These are phyloP conservation scores for Myrica gale DNA, from an alignment of 306 rosid genomes.

Conservation along the genomic window DNA sequence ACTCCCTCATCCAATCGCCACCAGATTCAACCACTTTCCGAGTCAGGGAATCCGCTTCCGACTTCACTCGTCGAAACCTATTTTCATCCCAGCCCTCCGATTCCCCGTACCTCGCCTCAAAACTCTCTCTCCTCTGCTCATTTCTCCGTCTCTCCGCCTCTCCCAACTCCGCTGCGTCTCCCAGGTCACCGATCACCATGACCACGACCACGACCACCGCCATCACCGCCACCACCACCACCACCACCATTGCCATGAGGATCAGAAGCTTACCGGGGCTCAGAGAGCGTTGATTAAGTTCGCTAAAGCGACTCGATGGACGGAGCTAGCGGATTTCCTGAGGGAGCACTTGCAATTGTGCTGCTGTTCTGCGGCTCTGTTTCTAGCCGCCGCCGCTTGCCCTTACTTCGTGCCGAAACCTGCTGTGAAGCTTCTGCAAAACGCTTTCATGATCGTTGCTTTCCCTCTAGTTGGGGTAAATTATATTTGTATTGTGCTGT, in stretches of 20 bases:
- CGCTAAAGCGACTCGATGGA: conserved; percentile 78
- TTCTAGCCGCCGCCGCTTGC: conserved; percentile 76
- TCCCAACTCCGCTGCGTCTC: conserved; percentile 37
- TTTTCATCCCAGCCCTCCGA: conserved; percentile 21
- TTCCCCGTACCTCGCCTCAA: conserved; percentile 32
- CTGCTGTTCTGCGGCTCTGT: conserved; percentile 65
- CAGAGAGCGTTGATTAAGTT: conserved; percentile 64
- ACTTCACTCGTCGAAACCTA: conserved; percentile 37
- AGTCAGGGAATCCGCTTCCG: conserved; percentile 16
- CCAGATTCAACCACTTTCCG: conserved; percentile 37
- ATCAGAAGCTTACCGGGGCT: conserved; percentile 47
- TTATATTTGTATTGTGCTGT: not conserved
- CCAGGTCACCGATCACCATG: conserved; percentile 36
- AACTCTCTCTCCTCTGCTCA: conserved; percentile 30
- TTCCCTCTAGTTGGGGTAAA: conserved; percentile 89
- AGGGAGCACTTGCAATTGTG: conserved; percentile 88
- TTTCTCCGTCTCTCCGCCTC: conserved; percentile 33
- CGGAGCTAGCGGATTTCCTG: conserved; percentile 63
- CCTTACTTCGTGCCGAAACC: conserved; percentile 74
- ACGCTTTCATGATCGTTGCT: conserved; percentile 58
- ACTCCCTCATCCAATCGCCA: conserved; percentile 37
- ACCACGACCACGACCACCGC: conserved; percentile 22
- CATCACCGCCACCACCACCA: conserved; percentile 43
- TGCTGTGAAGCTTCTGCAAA: conserved; percentile 63
- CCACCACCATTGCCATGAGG: conserved; percentile 35